Percentiles rank a stretch among this genome's conserved stretches.
These are phyloP conservation scores for Datisca glomerata DNA, from an alignment of 306 rosid genomes.

Conservation along the genomic window DNA sequence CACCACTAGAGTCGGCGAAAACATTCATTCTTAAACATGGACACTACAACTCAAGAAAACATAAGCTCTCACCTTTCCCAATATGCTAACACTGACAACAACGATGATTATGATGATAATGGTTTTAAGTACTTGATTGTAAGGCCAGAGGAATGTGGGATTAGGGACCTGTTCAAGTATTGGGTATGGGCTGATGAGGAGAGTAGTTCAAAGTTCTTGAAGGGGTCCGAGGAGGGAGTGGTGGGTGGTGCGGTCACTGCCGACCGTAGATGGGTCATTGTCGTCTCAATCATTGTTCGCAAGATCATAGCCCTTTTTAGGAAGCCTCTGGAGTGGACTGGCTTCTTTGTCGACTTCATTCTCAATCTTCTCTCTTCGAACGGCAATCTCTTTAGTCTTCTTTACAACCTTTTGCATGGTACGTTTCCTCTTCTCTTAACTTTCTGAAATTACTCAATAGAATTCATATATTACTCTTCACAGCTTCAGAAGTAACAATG, in stretches of 20 bases:
- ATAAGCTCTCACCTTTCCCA: too few species aligned
- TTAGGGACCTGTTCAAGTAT: slow-evolving; percentile 31
- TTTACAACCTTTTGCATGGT: slow-evolving; percentile 43
- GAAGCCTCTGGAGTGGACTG: slow-evolving; percentile 55
- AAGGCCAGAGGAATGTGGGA: slow-evolving; percentile 44
- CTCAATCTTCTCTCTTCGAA: slow-evolving; percentile 61
- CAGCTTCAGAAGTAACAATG: too few species aligned
- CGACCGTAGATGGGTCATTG: slow-evolving; percentile 41
- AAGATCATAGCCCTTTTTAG: slow-evolving; percentile 36
- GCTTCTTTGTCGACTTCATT: slow-evolving; percentile 43
- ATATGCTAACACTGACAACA: too few species aligned
- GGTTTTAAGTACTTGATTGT: slow-evolving; percentile 34
- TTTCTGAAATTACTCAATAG: not conserved
- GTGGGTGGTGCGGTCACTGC: slow-evolving; percentile 12
- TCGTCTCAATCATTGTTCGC: slow-evolving; percentile 39
- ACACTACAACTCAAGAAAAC: not conserved
- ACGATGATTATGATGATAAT: too few species aligned
- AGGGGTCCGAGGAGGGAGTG: slow-evolving; percentile 23
- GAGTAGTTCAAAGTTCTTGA: slow-evolving; percentile 26
- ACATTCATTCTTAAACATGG: too few species aligned
- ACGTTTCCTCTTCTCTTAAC: not conserved
- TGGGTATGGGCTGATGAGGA: slow-evolving; percentile 12
- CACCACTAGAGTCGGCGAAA: too few species aligned
- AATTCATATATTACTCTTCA: too few species aligned
- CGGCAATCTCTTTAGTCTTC: slow-evolving; percentile 30